Evolutionary conservation across 176 grass and related monocot genomes (phyloP).

Genomic region (Sorghum bicolor): DNA sequence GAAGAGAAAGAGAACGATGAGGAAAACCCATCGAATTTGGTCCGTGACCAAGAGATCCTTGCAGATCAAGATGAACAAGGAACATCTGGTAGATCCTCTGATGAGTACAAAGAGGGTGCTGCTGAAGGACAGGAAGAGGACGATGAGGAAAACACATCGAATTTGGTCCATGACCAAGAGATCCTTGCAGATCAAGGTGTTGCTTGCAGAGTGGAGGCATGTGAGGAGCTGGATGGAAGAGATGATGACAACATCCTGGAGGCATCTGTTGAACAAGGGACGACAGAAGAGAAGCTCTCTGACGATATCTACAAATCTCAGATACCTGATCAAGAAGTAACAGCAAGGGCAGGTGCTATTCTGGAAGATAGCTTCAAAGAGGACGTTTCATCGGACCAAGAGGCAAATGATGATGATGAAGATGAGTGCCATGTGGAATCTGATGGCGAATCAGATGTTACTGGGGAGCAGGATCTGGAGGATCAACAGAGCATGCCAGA

Average conservation of each 20-base stretch:
- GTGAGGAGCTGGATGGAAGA: constrained; percentile 1
- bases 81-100: neutral
- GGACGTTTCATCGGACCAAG: neutral
- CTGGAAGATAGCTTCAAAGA: neutral
- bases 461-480: neutral
- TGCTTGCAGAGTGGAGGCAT: constrained; percentile 1
- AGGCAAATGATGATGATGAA: neutral
- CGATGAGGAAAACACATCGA: neutral
- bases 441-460: neutral
- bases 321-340: neutral
- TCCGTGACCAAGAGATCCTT: neutral
- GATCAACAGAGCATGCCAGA: constrained; percentile 2
- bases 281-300: neutral
- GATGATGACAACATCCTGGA: constrained; percentile 27
- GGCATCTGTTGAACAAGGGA: neutral
- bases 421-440: neutral
- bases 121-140: too few species aligned
- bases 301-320: neutral
- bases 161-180: neutral
- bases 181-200: neutral
- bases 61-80: neutral
- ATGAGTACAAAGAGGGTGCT: neutral
- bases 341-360: neutral
- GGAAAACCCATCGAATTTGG: neutral
- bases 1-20: neutral